Conservation (phyloP, 192 early-diverging fungal genomes). For the Geranomyces variabilis region DNA sequence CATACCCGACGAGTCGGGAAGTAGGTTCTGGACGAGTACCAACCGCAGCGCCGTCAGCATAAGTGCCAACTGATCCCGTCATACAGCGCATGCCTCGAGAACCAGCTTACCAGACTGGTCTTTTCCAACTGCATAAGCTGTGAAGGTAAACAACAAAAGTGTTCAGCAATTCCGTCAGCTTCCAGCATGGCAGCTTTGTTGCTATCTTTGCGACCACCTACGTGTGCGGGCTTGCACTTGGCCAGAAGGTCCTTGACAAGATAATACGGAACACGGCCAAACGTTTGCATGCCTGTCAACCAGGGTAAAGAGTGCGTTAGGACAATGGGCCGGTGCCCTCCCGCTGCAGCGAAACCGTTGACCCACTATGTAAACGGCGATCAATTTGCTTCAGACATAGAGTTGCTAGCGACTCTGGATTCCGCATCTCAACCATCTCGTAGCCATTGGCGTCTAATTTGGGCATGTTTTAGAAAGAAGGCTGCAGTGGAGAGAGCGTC, state of each 20-base stretch:
- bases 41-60: background rate
- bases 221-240: background rate
- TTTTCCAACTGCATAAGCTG: background rate
- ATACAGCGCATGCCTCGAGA: no score
- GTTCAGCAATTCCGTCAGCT: no score
- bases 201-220: background rate
- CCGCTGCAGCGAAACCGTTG: background rate
- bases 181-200: no score
- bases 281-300: background rate
- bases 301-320: background rate
- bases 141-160: background rate
- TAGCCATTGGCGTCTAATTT: background rate
- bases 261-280: conserved; percentile 1
- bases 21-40: background rate
- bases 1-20: background rate
- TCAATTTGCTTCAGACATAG: background rate
- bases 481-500: no score
- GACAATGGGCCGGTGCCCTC: no score
- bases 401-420: background rate
- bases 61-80: no score
- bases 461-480: no score
- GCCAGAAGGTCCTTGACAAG: conserved; percentile 2
- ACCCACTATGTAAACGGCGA: background rate
- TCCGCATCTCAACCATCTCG: background rate
- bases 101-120: background rate